Percentiles rank a stretch among this genome's conserved stretches.
phyloP scores from a whole-genome alignment of 306 rosid genomes.

The Comarum palustre region DNA sequence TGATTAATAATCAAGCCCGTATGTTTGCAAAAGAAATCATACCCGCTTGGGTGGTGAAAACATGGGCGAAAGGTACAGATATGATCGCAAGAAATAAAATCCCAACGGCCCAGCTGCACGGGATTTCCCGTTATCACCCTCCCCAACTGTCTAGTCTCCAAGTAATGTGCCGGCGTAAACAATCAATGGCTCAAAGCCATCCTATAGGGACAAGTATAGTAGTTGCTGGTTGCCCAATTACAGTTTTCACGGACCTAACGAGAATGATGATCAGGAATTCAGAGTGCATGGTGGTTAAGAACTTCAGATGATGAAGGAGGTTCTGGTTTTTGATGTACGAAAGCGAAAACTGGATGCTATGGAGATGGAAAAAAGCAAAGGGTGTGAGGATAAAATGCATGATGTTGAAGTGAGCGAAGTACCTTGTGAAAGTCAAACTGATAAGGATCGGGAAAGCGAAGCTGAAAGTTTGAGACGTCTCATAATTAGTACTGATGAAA shows the following conservation, averaged over 20 bases:
- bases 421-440: conserved; percentile 41
- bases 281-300: conserved; percentile 28
- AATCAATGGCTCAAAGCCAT: not conserved
- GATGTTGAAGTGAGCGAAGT: conserved; percentile 33
- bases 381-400: conserved; percentile 16
- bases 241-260: conserved; percentile 25
- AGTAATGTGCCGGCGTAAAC: too few species aligned
- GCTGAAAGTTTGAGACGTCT: conserved; percentile 32
- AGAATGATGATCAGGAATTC: conserved; percentile 27
- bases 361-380: conserved; percentile 75
- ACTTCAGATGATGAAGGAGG: conserved; percentile 35
- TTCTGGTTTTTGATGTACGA: conserved; percentile 58
- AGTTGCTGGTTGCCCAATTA: conserved; percentile 13
- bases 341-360: conserved; percentile 57
- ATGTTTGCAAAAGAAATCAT: not conserved
- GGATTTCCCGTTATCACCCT: not conserved
- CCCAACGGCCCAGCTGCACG: not conserved
- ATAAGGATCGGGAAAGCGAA: conserved; percentile 39
- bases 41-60: not conserved
- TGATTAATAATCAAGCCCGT: not conserved
- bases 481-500: conserved; percentile 13
- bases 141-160: not conserved
- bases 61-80: not conserved
- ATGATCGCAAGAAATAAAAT: not conserved
- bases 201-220: conserved; percentile 32